These are phyloP conservation scores for Entrophospora sp. DNA, from an alignment of 192 early-diverging fungal genomes.

Conservation along the genomic window DNA sequence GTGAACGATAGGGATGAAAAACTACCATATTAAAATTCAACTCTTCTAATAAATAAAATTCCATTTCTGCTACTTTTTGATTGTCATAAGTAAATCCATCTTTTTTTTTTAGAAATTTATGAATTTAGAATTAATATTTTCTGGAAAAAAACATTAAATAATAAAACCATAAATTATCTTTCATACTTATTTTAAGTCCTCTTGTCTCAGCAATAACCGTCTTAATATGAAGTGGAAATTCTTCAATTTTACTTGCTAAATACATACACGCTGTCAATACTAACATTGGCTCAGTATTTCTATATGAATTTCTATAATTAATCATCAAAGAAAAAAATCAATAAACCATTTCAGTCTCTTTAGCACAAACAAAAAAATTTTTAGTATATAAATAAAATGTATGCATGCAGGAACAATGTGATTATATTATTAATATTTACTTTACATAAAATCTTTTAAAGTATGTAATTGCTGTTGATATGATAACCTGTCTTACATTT, in stretches of 20 bases:
- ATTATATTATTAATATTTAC: slow-evolving; percentile 38
- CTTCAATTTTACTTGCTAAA: slow-evolving; percentile 85
- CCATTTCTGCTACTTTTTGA: slow-evolving; percentile 79
- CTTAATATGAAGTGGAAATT: slow-evolving; percentile 59
- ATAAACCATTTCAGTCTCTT: too few species aligned
- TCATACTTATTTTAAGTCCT: slow-evolving; percentile 2
- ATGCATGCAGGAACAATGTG: too few species aligned
- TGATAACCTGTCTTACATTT: slow-evolving; percentile 68
- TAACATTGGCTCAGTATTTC: slow-evolving; percentile 68
- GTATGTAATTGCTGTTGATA: slow-evolving; percentile 78
- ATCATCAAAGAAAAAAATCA: too few species aligned
- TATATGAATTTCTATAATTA: slow-evolving; percentile 69
- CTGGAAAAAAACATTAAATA: neutral
- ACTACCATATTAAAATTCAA: slow-evolving; percentile 84
- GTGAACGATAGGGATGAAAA: slow-evolving; percentile 78
- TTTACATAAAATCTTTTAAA: slow-evolving; percentile 86
- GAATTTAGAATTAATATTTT: neutral
- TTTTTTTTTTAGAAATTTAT: slow-evolving; percentile 21
- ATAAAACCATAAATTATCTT: neutral
- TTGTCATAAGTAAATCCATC: slow-evolving; percentile 61
- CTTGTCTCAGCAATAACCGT: slow-evolving; percentile 46
- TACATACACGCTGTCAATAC: slow-evolving; percentile 77
- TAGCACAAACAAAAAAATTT: too few species aligned
- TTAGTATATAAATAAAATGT: too few species aligned
- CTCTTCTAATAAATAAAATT: slow-evolving; percentile 86